phyloP scores from a whole-genome alignment of 2,329 filamentous ascomycete genomes.

The Colletotrichum paranaense region DNA sequence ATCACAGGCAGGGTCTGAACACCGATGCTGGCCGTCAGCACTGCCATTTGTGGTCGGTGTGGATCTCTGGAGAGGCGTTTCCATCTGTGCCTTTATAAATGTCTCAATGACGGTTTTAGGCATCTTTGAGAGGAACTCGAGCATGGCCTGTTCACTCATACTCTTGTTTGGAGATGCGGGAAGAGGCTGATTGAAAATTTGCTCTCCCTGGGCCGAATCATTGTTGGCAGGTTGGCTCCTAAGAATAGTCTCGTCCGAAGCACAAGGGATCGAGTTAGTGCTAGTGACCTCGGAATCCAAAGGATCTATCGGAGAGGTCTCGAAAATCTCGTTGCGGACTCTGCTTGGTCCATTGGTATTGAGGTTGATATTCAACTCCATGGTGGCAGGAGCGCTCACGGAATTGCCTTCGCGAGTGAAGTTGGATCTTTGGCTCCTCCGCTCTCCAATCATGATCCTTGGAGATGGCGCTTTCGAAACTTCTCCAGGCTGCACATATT shows the following conservation, averaged over 20 bases:
- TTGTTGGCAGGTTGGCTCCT: neutral
- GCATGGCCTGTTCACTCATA: constrained; percentile 8
- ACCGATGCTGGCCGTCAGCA: constrained; percentile 14
- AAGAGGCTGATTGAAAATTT: neutral
- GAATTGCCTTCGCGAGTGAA: neutral
- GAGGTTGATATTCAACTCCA: neutral
- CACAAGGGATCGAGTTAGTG: neutral
- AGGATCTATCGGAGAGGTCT: neutral
- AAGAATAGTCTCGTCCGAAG: neutral
- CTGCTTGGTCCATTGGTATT: neutral
- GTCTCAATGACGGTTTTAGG: constrained; percentile 47
- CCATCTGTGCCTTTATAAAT: constrained; percentile 40
- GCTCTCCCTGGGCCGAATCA: neutral
- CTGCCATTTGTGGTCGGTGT: neutral
- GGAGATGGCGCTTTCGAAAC: constrained; percentile 18
- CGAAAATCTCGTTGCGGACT: neutral
- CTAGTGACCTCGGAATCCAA: neutral
- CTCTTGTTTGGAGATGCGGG: neutral
- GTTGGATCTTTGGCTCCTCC: neutral
- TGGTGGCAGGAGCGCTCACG: neutral
- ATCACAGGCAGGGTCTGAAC: constrained; percentile 45
- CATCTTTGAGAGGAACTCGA: constrained; percentile 41
- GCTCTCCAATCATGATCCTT: neutral
- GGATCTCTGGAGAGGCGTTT: constrained; percentile 34
- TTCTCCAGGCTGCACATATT: constrained; percentile 15